Evolutionary conservation across 2,329 filamentous ascomycete genomes (phyloP), one percentile per base, ranked within the genome.

Genomic region (Claviceps cyperi): DNA sequence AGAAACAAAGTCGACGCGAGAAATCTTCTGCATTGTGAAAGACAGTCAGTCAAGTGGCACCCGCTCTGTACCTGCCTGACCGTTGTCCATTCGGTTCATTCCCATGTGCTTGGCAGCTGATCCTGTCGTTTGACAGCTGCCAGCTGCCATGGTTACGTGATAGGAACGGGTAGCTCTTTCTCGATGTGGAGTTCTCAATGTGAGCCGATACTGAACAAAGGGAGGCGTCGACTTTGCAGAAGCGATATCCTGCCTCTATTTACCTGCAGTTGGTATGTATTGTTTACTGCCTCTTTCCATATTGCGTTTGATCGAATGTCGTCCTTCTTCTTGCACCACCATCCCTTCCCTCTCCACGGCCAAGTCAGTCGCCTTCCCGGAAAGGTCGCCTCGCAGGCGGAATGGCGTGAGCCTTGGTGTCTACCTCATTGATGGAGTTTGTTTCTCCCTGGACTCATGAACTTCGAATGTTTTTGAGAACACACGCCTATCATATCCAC

Each of bases 161-260:
- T 28, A n/a, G 28, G 14, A 43, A 24, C 43, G 24, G 38, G 43
- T 50, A 32, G 36, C 32, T 46, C 49, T 50, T 50, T 46, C 49
- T 47, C 17, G 17, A 22, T 45, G 43, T 35, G 40, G 50, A 46
- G 46, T 49, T 35, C 28, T n/a, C 4, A 37, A 48, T 51, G 35
- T 51, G 47, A 51, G 41, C 24, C 37, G 50, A 43, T 35, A 28
- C 47, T 51, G 50, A 51, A 51, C 32, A 47, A 51, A 46, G 50
- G 50, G 45, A 51, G 38, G 37, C 37, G 43, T 19, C 36, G 39
- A 38, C n/a, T 47, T 47, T 36, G 7, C 7, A 48, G 17, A 51
- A 41, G 41, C 35, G 35, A 36, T 22, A 35, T 19, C 35, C 37
- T 14, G 39, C 4, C 21, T 51, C 22, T 49, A 14, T 40, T 17